phyloP scores from a whole-genome alignment of 2,329 filamentous ascomycete genomes.

The Fusarium humuli region DNA sequence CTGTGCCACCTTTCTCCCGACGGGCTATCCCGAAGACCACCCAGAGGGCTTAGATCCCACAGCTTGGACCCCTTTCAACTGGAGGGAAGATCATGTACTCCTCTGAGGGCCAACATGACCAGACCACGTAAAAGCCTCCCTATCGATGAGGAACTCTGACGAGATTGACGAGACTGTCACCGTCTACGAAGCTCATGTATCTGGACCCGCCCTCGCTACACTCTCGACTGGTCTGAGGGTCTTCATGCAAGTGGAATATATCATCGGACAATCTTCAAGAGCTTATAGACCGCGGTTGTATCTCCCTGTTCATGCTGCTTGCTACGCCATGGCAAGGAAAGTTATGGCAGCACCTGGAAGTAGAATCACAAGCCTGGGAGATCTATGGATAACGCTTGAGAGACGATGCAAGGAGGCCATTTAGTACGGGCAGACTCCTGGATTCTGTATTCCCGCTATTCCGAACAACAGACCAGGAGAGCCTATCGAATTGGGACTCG shows the following conservation, averaged over 20 bases:
- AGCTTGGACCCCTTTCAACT: not conserved
- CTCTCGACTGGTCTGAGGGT: not conserved
- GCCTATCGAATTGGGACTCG: not conserved
- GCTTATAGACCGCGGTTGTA: not conserved
- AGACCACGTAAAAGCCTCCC: not conserved
- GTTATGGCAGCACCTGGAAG: not conserved
- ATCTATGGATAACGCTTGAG: constrained; percentile 1
- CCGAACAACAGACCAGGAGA: not conserved
- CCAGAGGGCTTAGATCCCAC: not conserved
- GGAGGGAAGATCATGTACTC: not conserved
- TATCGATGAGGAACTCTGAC: not conserved
- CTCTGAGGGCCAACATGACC: not conserved
- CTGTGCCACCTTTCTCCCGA: not conserved
- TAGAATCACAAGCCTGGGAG: not conserved
- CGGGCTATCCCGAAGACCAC: too few species aligned
- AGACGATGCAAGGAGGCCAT: not conserved
- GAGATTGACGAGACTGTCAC: not conserved
- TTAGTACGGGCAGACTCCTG: accelerated
- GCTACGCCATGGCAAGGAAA: not conserved
- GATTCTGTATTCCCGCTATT: not conserved
- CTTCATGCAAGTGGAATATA: not conserved
- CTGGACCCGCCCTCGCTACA: not conserved
- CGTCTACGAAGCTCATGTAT: not conserved
- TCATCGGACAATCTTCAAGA: not conserved
- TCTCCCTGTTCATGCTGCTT: not conserved